Evolutionary conservation across 805 yeast species (phyloP).

Genomic region (Saccharomycopsis selenospora): DNA sequence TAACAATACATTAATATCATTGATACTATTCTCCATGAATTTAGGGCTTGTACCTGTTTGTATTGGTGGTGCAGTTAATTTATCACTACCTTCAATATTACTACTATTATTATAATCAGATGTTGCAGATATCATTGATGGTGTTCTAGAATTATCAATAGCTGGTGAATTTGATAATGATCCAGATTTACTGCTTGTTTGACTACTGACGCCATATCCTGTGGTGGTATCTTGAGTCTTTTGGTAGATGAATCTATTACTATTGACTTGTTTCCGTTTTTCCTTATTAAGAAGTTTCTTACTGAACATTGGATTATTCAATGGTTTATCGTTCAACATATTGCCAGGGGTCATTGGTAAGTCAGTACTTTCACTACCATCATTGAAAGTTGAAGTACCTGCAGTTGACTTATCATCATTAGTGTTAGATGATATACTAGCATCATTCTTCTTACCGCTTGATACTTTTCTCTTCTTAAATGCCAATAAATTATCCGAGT

Average conservation of each 20-base stretch:
- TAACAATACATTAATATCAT: conserved; percentile 12
- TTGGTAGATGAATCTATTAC: conserved; percentile 14
- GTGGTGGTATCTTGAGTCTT: not conserved
- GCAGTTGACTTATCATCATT: not conserved
- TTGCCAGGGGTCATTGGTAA: too few relatives aligned
- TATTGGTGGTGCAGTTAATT: not conserved
- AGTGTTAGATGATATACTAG: not conserved
- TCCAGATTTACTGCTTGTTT: not conserved
- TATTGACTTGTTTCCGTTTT: conserved; percentile 18
- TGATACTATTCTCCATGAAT: conserved; percentile 7
- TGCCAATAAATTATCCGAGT: not conserved
- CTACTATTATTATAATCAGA: not conserved
- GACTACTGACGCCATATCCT: too few relatives aligned
- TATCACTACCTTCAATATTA: not conserved
- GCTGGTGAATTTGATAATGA: not conserved
- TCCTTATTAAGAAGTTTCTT: conserved; percentile 18
- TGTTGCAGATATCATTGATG: not conserved
- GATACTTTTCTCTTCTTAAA: not conserved
- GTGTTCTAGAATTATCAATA: not conserved
- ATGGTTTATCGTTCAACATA: not conserved
- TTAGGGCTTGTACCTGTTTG: not conserved
- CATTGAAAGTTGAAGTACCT: not conserved
- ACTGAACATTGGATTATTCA: not conserved
- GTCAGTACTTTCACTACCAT: not conserved
- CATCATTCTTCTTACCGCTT: not conserved